Base-by-base conservation (phyloP, 495 filamentous ascomycete genomes). In the Aspergillus coremiiformis region DNA sequence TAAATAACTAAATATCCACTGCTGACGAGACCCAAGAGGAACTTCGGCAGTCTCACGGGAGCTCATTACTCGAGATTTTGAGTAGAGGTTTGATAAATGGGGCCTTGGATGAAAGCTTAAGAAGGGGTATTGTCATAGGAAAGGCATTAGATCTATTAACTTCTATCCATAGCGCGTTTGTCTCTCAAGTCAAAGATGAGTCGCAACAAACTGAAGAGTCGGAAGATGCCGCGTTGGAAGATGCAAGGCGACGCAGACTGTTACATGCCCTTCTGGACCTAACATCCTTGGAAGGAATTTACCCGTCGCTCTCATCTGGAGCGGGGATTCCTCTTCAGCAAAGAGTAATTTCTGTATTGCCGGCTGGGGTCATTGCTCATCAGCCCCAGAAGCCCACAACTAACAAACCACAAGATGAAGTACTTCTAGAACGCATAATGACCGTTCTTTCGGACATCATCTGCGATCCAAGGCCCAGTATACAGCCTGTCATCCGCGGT, bases 271-370 rank as follows among this genome's bases (percentile, higher is more conserved):
- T 82, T 14, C 63, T 81, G 12, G 78, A 82, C 49, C 55, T 82
- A 37, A 68, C 80, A 23, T 76, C 77, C 0, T 53, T 82, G 1
- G 78, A 82, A 55, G 78, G 78, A 9, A 73, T 82, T 27, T 80
- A 82, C 49, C 78, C 78, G 12, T 78, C 71, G 0, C 64, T 81
- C 3, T 78, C 78, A 9, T 54, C 64, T 12, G 77, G 78, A 19
- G 76, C 80, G 21, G 78, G 77, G 0, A 75, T 81, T 43, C 78
- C 78, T 7, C 59, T 81, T 19, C 76, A 81, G 55, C 66, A 77
- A 45, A 66, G 78, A 49, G 71, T 80, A 2, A 75, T 78, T 24
- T 78, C 76, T 33, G 73, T 74, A 4, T 47, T 79, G 21, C 74
- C 72, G 4, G 62, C 65, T 10, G 75, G 73, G 1, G 67, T 76